These are phyloP conservation scores for Gilbertella persicaria DNA, from an alignment of 371 early-diverging fungal species.

Conservation along the genomic window DNA sequence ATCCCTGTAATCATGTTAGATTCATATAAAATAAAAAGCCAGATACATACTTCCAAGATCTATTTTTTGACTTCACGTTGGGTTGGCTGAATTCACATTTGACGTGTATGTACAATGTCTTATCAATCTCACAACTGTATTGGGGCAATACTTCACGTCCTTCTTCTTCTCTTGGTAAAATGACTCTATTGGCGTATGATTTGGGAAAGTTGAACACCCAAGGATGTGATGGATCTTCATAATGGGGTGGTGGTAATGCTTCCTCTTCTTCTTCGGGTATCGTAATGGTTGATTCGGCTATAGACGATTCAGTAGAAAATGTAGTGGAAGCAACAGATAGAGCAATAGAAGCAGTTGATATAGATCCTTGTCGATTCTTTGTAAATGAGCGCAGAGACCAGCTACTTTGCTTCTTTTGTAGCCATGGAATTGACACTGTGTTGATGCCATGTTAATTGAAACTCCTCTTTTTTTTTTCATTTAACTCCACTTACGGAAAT, in stretches of 20 bases:
- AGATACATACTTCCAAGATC: conserved; percentile 32
- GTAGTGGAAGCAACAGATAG: not conserved
- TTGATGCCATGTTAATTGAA: not conserved
- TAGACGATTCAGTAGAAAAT: not conserved
- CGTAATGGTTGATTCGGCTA: not conserved
- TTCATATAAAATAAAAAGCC: not conserved
- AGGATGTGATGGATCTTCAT: conserved; percentile 27
- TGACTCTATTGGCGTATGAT: conserved; percentile 6
- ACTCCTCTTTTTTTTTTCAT: not conserved
- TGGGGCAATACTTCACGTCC: conserved; percentile 30
- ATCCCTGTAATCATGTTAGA: no score
- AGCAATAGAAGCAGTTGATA: conserved; percentile 4
- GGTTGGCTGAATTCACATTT: conserved; percentile 30
- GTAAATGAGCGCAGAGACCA: conserved; percentile 20
- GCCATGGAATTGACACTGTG: conserved; percentile 9
- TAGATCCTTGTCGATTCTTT: conserved; percentile 1
- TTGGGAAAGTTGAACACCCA: conserved; percentile 23
- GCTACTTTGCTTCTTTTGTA: conserved; percentile 20
- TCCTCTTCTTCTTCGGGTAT: conserved; percentile 2
- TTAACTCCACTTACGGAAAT: not conserved
- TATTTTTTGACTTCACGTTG: conserved; percentile 13
- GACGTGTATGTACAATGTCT: conserved; percentile 14
- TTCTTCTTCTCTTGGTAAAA: conserved; percentile 31
- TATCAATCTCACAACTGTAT: conserved; percentile 27
- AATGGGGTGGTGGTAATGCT: conserved; percentile 13